These are phyloP conservation scores for Penstemon barbatus DNA, from an alignment of 257 asterid genomes.

Conservation along the genomic window DNA sequence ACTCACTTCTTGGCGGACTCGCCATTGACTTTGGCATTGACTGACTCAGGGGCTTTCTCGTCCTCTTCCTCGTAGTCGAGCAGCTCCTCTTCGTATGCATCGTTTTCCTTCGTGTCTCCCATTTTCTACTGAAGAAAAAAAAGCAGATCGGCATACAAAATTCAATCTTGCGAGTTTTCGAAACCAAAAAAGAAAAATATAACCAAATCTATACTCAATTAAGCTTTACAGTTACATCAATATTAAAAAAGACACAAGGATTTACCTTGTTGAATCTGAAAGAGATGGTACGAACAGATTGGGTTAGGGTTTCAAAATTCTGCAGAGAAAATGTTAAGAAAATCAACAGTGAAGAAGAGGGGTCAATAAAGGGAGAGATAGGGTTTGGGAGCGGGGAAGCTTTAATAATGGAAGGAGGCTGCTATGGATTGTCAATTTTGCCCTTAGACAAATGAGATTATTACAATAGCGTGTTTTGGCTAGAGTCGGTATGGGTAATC, in stretches of 20 bases:
- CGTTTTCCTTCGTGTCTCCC: conserved; percentile 82
- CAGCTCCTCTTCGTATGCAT: conserved; percentile 92
- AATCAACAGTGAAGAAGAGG: background rate
- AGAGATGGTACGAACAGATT: background rate
- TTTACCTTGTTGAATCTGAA: conserved; percentile 37
- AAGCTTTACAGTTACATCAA: background rate
- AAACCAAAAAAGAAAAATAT: background rate
- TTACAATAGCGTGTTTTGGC: background rate
- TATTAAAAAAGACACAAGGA: background rate
- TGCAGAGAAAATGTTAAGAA: conserved; percentile 35
- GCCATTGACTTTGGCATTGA: conserved; percentile 69
- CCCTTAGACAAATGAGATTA: conserved; percentile 23
- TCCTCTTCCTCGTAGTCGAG: conserved; percentile 96
- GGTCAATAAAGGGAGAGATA: conserved; percentile 2
- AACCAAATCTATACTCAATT: background rate
- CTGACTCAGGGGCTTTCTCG: conserved; percentile 69
- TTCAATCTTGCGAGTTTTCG: background rate
- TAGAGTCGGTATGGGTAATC: too few relatives aligned
- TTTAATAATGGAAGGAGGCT: conserved; percentile 5
- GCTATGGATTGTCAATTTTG: conserved; percentile 8
- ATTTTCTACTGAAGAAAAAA: conserved; percentile 34
- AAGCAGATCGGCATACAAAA: conserved; percentile 28
- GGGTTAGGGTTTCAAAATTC: conserved; percentile 26
- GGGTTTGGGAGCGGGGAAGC: conserved; percentile 22
- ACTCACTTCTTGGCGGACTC: conserved; percentile 84